These are phyloP conservation scores for Rhexocercosporidium sp. DNA, from an alignment of 2,329 filamentous ascomycete species.

Conservation along the genomic window DNA sequence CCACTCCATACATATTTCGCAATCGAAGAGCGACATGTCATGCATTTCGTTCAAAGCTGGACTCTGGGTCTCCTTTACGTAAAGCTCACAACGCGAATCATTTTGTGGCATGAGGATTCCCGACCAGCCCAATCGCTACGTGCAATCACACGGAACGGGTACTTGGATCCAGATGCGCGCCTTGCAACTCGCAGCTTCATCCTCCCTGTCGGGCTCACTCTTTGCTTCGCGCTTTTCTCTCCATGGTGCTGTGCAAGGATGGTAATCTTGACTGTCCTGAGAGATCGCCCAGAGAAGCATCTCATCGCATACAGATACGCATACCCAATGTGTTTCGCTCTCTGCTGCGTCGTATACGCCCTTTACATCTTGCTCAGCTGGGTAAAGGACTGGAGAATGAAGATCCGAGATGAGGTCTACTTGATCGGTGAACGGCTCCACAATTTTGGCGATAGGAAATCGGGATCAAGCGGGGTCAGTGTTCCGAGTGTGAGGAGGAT, in stretches of 20 bases:
- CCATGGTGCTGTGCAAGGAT: slow-evolving; percentile 66
- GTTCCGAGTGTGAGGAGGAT: slow-evolving; percentile 35
- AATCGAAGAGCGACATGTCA: slow-evolving; percentile 61
- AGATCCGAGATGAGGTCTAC: slow-evolving; percentile 93
- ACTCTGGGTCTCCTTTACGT: slow-evolving; percentile 90
- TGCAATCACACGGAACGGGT: slow-evolving; percentile 75
- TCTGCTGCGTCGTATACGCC: slow-evolving; percentile 50
- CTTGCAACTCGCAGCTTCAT: slow-evolving; percentile 87
- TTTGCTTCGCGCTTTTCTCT: slow-evolving; percentile 62
- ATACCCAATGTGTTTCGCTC: slow-evolving; percentile 65
- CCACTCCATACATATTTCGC: slow-evolving; percentile 59
- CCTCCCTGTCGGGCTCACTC: slow-evolving; percentile 72
- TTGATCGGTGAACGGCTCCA: slow-evolving; percentile 92
- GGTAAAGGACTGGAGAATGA: slow-evolving; percentile 76
- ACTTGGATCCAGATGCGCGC: slow-evolving; percentile 76
- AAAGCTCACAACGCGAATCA: slow-evolving; percentile 74
- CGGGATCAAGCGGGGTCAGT: slow-evolving; percentile 18
- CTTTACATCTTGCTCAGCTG: slow-evolving; percentile 62
- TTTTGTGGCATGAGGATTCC: slow-evolving; percentile 70
- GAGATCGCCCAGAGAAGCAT: slow-evolving; percentile 35
- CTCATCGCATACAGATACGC: slow-evolving; percentile 63
- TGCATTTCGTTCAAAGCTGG: slow-evolving; percentile 93
- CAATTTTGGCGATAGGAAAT: slow-evolving; percentile 73
- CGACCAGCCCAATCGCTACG: slow-evolving; percentile 76
- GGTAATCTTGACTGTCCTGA: slow-evolving; percentile 49